Evolutionary conservation across 257 asterid species (phyloP).

Genomic region (Lycium barbarum): DNA sequence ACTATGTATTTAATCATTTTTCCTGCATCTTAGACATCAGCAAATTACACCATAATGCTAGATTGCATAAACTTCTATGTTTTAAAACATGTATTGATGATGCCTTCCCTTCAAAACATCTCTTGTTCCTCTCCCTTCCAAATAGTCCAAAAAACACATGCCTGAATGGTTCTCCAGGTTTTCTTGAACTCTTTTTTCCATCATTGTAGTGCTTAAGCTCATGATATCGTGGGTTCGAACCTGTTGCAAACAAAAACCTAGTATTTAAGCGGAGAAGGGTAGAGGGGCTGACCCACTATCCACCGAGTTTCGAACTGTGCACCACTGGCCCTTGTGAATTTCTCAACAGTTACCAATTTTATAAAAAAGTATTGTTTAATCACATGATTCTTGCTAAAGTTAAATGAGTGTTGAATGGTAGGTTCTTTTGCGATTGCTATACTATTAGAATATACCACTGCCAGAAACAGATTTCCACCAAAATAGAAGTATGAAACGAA

Average conservation of each 20-base stretch:
- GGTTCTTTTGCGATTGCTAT: background rate
- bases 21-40: background rate
- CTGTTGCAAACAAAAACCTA: background rate
- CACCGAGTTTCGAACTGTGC: background rate
- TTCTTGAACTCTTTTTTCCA: slow-evolving; percentile 15
- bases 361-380: background rate
- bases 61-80: background rate
- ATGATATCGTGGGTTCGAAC: background rate
- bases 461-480: slow-evolving; percentile 4
- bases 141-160: background rate
- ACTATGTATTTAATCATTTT: background rate
- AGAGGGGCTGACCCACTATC: background rate
- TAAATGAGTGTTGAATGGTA: background rate
- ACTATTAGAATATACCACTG: background rate
- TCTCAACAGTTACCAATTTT: background rate
- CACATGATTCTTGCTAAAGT: background rate
- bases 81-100: background rate
- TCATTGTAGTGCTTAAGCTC: background rate
- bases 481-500: background rate
- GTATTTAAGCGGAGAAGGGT: slow-evolving; percentile 1
- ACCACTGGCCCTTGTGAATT: background rate
- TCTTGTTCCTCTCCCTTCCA: background rate
- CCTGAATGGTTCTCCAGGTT: slow-evolving; percentile 17
- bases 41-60: background rate
- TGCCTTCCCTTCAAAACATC: background rate